Percentiles rank a stretch among this genome's conserved stretches.
Conservation (phyloP, 352 stramenopile species). For the Globisporangium megalacanthum region DNA sequence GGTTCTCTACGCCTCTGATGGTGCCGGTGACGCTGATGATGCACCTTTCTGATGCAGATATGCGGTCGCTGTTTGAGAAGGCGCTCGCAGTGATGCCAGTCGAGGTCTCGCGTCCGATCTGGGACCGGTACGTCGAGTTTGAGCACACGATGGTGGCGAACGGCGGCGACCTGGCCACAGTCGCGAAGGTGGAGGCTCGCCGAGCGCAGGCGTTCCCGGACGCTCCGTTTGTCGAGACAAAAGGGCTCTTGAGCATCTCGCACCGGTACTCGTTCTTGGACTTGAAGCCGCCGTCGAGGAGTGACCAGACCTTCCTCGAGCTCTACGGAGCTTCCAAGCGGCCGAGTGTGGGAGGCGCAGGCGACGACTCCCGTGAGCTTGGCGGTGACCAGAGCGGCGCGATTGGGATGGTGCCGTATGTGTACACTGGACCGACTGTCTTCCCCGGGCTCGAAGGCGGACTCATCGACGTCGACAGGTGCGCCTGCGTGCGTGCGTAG, state of each 20-base stretch:
- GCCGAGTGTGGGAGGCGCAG: conserved; percentile 10
- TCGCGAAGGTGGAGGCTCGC: conserved; percentile 78
- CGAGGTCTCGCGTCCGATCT: conserved; percentile 77
- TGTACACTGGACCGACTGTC: conserved; percentile 13
- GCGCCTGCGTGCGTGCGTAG: conserved; percentile 4
- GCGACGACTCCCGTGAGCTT: conserved; percentile 12
- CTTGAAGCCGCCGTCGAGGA: conserved; percentile 44
- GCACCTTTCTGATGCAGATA: conserved; percentile 39
- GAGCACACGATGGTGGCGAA: conserved; percentile 85
- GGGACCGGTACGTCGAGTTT: conserved; percentile 84
- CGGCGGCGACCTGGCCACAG: conserved; percentile 73
- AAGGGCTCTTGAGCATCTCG: conserved; percentile 69
- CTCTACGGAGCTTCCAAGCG: conserved; percentile 60
- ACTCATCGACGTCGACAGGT: conserved; percentile 48
- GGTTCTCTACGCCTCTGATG: neutral
- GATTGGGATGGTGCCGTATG: neutral
- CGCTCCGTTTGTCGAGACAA: conserved; percentile 70
- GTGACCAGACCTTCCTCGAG: conserved; percentile 73
- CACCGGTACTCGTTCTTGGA: conserved; percentile 83
- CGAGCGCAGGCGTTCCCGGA: conserved; percentile 76
- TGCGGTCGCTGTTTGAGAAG: conserved; percentile 87
- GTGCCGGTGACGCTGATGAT: neutral
- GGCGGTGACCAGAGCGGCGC: conserved; percentile 17
- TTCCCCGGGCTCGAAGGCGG: conserved; percentile 19
- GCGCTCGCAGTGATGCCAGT: conserved; percentile 81